Percentiles rank a stretch among this genome's conserved stretches.
phyloP scores from a whole-genome alignment of 805 yeast species.

The Candida stauntonica region DNA sequence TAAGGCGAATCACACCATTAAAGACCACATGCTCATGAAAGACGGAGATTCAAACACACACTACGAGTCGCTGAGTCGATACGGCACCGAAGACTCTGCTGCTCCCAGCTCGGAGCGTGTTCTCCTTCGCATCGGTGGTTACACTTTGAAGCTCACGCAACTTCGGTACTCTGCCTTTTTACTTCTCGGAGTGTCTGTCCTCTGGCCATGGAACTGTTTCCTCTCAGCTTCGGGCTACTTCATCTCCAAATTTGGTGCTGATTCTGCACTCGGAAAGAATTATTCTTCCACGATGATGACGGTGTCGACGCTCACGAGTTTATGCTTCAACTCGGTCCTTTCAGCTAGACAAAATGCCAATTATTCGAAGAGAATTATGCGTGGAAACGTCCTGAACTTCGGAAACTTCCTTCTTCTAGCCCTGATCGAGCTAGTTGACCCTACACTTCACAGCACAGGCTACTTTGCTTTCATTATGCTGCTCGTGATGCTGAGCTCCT shows the following conservation, averaged over 20 bases:
- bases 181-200: conserved; percentile 67
- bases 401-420: conserved; percentile 42
- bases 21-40: conserved; percentile 7
- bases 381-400: conserved; percentile 59
- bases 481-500: conserved; percentile 59
- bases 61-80: conserved; percentile 8
- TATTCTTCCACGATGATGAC: conserved; percentile 89
- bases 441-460: conserved; percentile 18
- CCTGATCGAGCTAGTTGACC: conserved; percentile 21
- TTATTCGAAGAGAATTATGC: conserved; percentile 50
- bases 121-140: conserved; percentile 2
- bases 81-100: conserved; percentile 2
- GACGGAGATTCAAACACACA: conserved; percentile 9
- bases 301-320: conserved; percentile 66
- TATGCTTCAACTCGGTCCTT: conserved; percentile 53
- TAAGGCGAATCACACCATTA: too few species aligned
- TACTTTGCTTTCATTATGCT: conserved; percentile 51
- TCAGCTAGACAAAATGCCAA: conserved; percentile 62
- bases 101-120: neutral
- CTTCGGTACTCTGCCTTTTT: conserved; percentile 11
- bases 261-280: conserved; percentile 46
- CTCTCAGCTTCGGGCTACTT: conserved; percentile 83
- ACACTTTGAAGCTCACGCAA: conserved; percentile 4
- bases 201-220: conserved; percentile 98
- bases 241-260: conserved; percentile 43